Base-by-base conservation (phyloP, 345 rosid species). In the Nephelium lappaceum region DNA sequence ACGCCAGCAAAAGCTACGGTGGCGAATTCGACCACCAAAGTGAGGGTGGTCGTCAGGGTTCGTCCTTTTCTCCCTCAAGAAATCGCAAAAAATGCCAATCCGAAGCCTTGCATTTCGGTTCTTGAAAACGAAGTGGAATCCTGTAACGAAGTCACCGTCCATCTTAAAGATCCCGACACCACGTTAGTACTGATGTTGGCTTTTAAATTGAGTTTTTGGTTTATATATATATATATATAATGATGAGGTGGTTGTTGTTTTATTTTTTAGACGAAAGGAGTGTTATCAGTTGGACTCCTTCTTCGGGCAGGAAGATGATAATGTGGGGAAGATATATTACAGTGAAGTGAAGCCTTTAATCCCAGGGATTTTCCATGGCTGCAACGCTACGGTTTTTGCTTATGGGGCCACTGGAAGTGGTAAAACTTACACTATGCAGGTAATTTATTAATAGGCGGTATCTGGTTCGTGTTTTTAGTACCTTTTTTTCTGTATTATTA, bases 381-480 rank as follows among this genome's bases (percentile, higher is more conserved):
- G 82, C 73, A 94, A 93, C 62, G 93, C 98, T 23, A 92, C 98
- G 0, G 95, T 92, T 19, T 93, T 94, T 71, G 97, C 98, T 64
- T 96, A 91, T 79, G 99, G 99, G 41, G 99, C 97, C 55, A 92
- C 98, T 4, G 98, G 98, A 43, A 96, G 98, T 61, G 99, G 98
- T 41, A 96, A 96, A 82, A 96, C 98, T 9, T 96, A 84, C 76
- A 90, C 98, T 0, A 96, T 96, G 99, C 99, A 91, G 98, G 99
- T 94, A 78, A 0, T 31, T 61, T 6, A 43, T 15, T 27, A 47
- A 70, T 49, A 47, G 38, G 49, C 41, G 11, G 21, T 25, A 70
- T 41, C 14, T 39, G 15, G 1, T 38, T 38, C 38, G 1, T 72
- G 11, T 73, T 58, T 60, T 6, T 61, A 38, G n/a, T 42, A 58